These are phyloP conservation scores for Ophiostoma quercus DNA, from an alignment of 2,329 filamentous ascomycete genomes.

Conservation along the genomic window DNA sequence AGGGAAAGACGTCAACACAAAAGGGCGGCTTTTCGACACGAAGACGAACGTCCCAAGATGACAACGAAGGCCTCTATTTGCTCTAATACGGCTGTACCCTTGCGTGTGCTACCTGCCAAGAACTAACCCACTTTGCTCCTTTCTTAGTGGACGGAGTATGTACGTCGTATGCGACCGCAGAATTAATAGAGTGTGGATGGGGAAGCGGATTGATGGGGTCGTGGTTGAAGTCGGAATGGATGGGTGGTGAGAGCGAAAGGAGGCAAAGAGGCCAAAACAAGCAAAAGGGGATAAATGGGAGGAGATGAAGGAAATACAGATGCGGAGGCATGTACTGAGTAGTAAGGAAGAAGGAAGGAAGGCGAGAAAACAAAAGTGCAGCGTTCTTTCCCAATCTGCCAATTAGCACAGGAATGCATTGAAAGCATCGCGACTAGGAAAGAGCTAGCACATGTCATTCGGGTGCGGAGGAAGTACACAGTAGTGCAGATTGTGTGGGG, in stretches of 20 bases:
- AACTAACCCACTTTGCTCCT: constrained; percentile 9
- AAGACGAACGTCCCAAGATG: not conserved
- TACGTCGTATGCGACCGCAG: not conserved
- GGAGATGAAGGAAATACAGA: not conserved
- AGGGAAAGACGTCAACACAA: not conserved
- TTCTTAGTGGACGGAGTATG: not conserved
- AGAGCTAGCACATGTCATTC: constrained; percentile 3
- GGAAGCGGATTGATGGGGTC: not conserved
- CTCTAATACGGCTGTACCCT: not conserved
- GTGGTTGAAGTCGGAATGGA: not conserved
- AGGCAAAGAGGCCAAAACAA: not conserved
- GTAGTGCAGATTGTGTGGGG: not conserved
- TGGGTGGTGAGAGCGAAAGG: not conserved
- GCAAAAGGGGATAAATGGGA: not conserved
- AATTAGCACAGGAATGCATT: constrained; percentile 1
- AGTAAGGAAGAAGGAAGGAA: not conserved
- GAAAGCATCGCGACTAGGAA: not conserved
- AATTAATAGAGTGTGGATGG: not conserved
- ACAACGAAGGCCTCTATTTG: not conserved
- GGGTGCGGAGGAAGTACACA: not conserved
- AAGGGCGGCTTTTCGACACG: not conserved
- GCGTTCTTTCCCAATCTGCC: not conserved
- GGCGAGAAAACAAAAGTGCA: constrained; percentile 2
- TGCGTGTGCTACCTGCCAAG: constrained; percentile 3
- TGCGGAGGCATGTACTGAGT: not conserved